Evolutionary conservation across 345 rosid species (phyloP).

Genomic region (Atalantia buxifolia): DNA sequence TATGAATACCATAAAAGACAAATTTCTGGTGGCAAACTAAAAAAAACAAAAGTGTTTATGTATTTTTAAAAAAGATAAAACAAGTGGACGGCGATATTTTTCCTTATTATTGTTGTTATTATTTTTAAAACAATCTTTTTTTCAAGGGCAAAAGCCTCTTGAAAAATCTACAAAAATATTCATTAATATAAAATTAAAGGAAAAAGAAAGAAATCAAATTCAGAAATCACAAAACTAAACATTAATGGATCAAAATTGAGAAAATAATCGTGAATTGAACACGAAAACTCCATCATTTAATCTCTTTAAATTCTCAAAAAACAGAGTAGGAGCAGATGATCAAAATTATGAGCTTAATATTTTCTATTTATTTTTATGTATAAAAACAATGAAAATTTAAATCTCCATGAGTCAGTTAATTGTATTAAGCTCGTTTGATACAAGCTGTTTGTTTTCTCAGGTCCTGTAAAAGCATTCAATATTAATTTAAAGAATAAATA

Average conservation of each 20-base stretch:
- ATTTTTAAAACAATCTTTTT: not conserved
- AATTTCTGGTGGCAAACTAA: too few relatives aligned
- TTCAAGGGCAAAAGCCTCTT: not conserved
- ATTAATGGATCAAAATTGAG: not conserved
- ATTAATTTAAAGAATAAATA: not conserved
- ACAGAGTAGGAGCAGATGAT: not conserved
- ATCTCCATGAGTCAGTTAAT: not conserved
- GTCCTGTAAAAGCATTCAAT: not conserved
- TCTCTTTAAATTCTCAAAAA: not conserved
- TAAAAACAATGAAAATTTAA: not conserved
- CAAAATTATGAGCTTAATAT: not conserved
- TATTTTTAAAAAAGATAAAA: too few relatives aligned
- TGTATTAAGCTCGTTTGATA: not conserved
- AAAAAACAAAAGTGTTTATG: too few relatives aligned
- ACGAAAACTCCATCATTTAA: not conserved
- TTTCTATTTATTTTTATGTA: not conserved
- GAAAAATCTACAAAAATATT: not conserved
- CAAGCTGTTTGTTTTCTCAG: not conserved
- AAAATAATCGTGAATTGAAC: not conserved
- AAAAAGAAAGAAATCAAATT: not conserved
- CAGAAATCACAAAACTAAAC: not conserved
- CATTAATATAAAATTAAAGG: not conserved
- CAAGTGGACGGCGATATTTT: too few relatives aligned
- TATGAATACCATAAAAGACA: too few relatives aligned
- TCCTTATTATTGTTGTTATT: too few relatives aligned